Base-by-base conservation (phyloP, 208 protist species). In the Herpetomonas samuelpessoai region DNA sequence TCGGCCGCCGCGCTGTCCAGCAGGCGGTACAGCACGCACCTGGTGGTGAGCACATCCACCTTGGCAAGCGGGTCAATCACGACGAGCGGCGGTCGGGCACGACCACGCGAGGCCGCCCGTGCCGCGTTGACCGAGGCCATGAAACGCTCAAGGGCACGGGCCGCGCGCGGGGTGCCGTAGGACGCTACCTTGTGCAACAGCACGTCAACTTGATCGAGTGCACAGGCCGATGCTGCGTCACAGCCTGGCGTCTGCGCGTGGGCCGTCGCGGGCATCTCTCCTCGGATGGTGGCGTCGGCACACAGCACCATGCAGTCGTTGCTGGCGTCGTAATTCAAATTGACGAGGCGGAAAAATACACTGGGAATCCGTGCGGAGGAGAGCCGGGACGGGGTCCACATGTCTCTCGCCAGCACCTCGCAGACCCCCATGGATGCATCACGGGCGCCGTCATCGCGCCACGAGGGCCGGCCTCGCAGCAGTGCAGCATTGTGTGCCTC, bases 161-260 rank as follows among this genome's bases (percentile, higher is more conserved):
- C 68, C 16, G 81, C 82, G 1, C 54, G 57, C 39, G 65, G 62
- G 12, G 58, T 53, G 26, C 73, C 81, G 22, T 88, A 83, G 46
- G 84, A 83, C 38, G 77, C 73, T 19, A 90, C 71, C 64, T 94
- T 94, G 67, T 94, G 88, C 4, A 94, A 57, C n/a, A 94, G 65
- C 49, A 91, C 78, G 57, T 92, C 76, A 16, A 86, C 76, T 19
- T 74, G 55, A 14, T 41, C 35, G 9, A 18, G 35, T 6, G 9
- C 9, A 14, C 35, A 41, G 6, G 35, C 35, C 26, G 26, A 38
- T 10, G 51, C 51, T 9, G 22, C 19, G 28, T n/a, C 28, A 6
- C 10, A n/a, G 6, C 6, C 22, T 7, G 26, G 21, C n/a, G 51
- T 38, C 26, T 10, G 22, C 10, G 24, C 4, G 22, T 56, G 51